A percentile compares a stretch with the other conserved stretches of the same genome.
These are phyloP conservation scores for Petunia secreta DNA, from an alignment of 257 asterid genomes.

Conservation along the genomic window DNA sequence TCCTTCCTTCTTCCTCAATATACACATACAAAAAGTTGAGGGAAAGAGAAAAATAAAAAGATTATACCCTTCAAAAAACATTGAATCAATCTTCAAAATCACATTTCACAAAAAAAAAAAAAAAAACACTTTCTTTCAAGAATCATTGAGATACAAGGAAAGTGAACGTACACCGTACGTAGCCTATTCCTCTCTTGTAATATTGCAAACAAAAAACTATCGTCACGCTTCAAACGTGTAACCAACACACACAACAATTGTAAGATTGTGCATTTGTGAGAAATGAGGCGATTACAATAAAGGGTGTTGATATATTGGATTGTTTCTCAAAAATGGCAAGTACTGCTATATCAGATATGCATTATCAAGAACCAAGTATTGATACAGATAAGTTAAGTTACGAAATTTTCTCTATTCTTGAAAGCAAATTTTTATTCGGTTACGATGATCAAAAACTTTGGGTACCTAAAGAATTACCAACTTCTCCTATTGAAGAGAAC, in stretches of 20 bases:
- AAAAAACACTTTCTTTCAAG: neutral
- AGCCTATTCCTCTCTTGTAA: neutral
- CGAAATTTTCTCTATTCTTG: constrained; percentile 89
- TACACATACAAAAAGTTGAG: neutral
- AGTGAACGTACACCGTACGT: neutral
- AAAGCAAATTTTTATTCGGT: constrained; percentile 89
- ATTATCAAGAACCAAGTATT: constrained; percentile 67
- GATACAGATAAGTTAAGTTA: constrained; percentile 93
- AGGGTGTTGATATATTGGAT: neutral
- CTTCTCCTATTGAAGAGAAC: constrained; percentile 24
- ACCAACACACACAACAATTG: neutral
- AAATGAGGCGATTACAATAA: neutral
- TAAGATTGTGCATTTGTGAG: neutral
- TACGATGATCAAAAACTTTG: constrained; percentile 84
- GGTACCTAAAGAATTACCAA: constrained; percentile 62
- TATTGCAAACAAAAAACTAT: neutral
- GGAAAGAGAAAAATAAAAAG: neutral
- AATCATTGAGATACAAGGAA: neutral
- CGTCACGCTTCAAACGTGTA: neutral
- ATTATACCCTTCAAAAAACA: neutral
- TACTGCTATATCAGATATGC: constrained; percentile 48
- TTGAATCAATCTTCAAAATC: constrained; percentile 9
- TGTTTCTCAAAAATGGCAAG: constrained; percentile 46
- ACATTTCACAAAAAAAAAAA: neutral
- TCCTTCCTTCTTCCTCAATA: constrained; percentile 31